Percentiles rank a stretch among this genome's conserved stretches.
Conservation (phyloP, 2,329 filamentous ascomycete genomes). For the Stagonosporopsis chrysanthemi region DNA sequence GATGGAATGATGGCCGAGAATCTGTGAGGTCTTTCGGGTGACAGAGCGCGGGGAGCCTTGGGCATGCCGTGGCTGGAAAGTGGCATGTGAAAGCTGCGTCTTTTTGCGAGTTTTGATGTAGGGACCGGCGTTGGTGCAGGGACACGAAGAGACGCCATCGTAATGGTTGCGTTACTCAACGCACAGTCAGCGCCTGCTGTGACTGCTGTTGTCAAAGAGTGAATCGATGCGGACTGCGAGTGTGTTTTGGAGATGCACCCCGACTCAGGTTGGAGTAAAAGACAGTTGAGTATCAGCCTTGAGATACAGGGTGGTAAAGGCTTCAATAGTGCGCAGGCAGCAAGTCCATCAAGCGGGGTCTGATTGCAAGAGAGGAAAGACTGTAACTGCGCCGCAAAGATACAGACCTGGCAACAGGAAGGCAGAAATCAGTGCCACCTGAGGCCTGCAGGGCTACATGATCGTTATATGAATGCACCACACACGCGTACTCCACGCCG, state of each 20-base stretch:
- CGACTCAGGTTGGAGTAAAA: not conserved
- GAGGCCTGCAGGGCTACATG: constrained; percentile 40
- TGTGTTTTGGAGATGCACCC: constrained; percentile 5
- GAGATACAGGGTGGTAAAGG: constrained; percentile 14
- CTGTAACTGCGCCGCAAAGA: constrained; percentile 31
- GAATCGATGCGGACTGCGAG: constrained; percentile 5
- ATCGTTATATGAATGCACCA: constrained; percentile 43
- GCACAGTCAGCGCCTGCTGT: constrained; percentile 18
- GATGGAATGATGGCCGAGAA: constrained; percentile 35
- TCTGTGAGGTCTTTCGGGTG: constrained; percentile 40
- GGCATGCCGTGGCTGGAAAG: constrained; percentile 46
- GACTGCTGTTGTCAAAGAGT: constrained; percentile 10
- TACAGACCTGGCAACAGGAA: constrained; percentile 30
- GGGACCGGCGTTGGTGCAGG: constrained; percentile 33
- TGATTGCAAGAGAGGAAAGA: constrained; percentile 23
- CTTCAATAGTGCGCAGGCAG: constrained; percentile 26
- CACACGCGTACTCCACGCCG: constrained; percentile 34
- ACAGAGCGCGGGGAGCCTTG: constrained; percentile 38
- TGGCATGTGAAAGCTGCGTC: constrained; percentile 34
- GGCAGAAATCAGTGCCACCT: constrained; percentile 40
- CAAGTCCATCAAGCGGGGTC: constrained; percentile 26
- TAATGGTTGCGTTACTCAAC: constrained; percentile 15
- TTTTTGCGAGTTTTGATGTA: constrained; percentile 29
- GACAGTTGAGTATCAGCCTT: constrained; percentile 6
- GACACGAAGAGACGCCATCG: constrained; percentile 34